These are phyloP conservation scores for Naumovozyma castellii DNA, from an alignment of 805 yeast species.

Conservation along the genomic window DNA sequence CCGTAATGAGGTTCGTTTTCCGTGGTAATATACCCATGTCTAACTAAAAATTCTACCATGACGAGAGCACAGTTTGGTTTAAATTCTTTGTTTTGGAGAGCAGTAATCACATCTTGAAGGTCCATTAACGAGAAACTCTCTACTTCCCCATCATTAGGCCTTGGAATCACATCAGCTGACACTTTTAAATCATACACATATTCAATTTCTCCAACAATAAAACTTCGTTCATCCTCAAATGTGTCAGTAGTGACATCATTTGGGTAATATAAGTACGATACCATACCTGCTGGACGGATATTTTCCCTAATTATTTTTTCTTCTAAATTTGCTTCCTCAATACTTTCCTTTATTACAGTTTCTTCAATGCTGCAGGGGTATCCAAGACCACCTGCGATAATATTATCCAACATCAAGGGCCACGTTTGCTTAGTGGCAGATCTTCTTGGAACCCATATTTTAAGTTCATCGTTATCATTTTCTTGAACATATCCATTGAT, in stretches of 20 bases:
- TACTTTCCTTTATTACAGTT: conserved; percentile 76
- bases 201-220: conserved; percentile 86
- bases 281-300: conserved; percentile 48
- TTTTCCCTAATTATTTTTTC: conserved; percentile 39
- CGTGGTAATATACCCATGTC: conserved; percentile 66
- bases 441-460: conserved; percentile 80
- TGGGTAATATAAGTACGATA: conserved; percentile 51
- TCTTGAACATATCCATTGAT: conserved; percentile 66
- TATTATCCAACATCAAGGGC: conserved; percentile 87
- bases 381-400: conserved; percentile 92
- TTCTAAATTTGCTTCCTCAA: conserved; percentile 81
- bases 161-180: conserved; percentile 40
- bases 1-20: conserved; percentile 57
- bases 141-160: conserved; percentile 67
- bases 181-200: conserved; percentile 64
- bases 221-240: conserved; percentile 38
- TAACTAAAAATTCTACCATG: conserved; percentile 72
- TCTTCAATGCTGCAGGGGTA: conserved; percentile 66
- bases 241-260: conserved; percentile 13
- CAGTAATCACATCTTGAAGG: conserved; percentile 44
- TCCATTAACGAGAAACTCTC: conserved; percentile 59
- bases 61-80: conserved; percentile 85
- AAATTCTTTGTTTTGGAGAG: conserved; percentile 53
- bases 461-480: conserved; percentile 33
- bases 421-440: conserved; percentile 72